These are phyloP conservation scores for Bretschneidera sinensis DNA, from an alignment of 345 rosid genomes.

Conservation along the genomic window DNA sequence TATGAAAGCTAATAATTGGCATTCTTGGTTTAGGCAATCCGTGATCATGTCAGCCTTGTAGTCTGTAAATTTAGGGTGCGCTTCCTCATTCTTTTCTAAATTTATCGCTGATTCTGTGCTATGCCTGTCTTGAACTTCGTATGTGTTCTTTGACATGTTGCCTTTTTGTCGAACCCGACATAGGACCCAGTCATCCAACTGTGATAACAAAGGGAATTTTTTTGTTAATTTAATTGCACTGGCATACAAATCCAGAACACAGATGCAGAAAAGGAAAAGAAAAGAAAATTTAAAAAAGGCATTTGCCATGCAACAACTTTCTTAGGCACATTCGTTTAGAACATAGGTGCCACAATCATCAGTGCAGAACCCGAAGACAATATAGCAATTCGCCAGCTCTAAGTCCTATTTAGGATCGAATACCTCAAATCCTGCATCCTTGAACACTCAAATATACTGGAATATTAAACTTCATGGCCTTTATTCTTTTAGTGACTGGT, in stretches of 20 bases:
- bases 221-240: not conserved
- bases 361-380: not conserved
- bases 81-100: conserved; percentile 12
- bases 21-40: conserved; percentile 35
- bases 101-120: not conserved
- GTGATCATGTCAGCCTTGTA: conserved; percentile 21
- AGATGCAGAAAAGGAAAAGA: not conserved
- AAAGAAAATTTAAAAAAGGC: not conserved
- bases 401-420: not conserved
- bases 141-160: not conserved
- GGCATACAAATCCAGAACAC: too few relatives aligned
- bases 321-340: not conserved
- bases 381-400: not conserved
- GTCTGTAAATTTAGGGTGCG: conserved; percentile 8
- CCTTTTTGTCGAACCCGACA: conserved; percentile 32
- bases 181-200: conserved; percentile 21
- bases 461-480: too few relatives aligned
- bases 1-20: conserved; percentile 16
- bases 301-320: not conserved
- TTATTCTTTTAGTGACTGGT: too few relatives aligned
- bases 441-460: not conserved
- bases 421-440: not conserved
- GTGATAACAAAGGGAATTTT: not conserved
- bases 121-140: not conserved
- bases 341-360: not conserved